These are phyloP conservation scores for Priceomyces medius DNA, from an alignment of 805 yeast species.

Conservation along the genomic window DNA sequence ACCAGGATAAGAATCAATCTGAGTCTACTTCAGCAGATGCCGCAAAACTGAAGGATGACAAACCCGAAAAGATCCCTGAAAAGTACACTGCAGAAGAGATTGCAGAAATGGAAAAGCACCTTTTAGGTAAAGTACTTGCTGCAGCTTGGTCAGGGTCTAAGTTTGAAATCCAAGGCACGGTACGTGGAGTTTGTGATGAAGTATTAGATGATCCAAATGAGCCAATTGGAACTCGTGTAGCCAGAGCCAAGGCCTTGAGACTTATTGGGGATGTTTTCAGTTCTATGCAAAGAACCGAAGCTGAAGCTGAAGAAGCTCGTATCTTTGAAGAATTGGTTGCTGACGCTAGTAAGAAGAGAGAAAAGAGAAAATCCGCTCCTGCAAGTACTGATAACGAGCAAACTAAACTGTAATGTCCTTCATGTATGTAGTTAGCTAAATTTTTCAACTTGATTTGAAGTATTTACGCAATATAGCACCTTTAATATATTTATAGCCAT, in stretches of 20 bases:
- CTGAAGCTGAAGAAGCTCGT: constrained; percentile 73
- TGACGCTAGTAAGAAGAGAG: constrained; percentile 44
- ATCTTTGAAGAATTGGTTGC: constrained; percentile 71
- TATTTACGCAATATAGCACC: neutral
- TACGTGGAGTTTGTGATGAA: constrained; percentile 67
- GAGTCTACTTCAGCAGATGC: constrained; percentile 10
- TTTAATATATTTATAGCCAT: neutral
- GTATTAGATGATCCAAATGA: constrained; percentile 59
- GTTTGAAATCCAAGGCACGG: constrained; percentile 72
- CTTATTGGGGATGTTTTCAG: constrained; percentile 64
- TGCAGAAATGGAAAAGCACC: constrained; percentile 68
- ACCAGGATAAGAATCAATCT: constrained; percentile 12
- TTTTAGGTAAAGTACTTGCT: constrained; percentile 76
- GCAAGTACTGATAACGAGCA: constrained; percentile 1
- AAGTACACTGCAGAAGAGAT: constrained; percentile 55
- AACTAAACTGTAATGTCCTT: neutral
- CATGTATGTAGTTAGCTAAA: neutral
- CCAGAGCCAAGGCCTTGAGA: constrained; percentile 63
- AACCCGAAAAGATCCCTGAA: constrained; percentile 27
- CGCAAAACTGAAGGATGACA: constrained; percentile 7
- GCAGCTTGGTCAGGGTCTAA: constrained; percentile 86
- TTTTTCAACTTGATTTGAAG: neutral
- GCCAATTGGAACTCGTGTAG: constrained; percentile 44
- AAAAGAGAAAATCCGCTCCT: constrained; percentile 25
- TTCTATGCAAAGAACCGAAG: constrained; percentile 58